phyloP scores from a whole-genome alignment of 179 eudicot species.

The Spinacia oleracea region DNA sequence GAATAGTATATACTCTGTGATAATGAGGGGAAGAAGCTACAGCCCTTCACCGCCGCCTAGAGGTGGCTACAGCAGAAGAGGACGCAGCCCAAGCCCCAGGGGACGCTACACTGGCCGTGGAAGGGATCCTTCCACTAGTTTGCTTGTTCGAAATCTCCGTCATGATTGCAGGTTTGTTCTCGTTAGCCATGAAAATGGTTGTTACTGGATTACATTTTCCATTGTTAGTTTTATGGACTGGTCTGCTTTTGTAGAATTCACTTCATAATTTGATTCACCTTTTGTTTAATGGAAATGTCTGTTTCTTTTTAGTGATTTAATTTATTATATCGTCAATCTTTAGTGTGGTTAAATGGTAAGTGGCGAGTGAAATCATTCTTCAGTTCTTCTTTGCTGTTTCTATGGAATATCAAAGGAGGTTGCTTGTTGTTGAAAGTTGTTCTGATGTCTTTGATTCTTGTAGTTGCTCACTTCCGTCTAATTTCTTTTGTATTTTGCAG shows the following conservation, averaged over 20 bases:
- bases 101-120: conserved; percentile 58
- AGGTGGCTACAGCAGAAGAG: conserved; percentile 58
- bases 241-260: neutral
- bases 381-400: neutral
- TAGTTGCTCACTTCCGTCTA: neutral
- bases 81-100: conserved; percentile 80
- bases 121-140: conserved; percentile 80
- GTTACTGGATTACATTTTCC: neutral
- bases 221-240: neutral
- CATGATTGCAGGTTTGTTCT: conserved; percentile 71
- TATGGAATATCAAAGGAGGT: neutral
- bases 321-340: neutral
- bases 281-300: neutral
- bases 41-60: conserved; percentile 91
- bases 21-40: conserved; percentile 83
- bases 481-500: conserved; percentile 40
- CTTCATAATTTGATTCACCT: neutral
- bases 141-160: conserved; percentile 82
- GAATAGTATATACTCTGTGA: neutral
- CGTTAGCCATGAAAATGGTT: neutral
- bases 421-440: neutral
- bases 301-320: neutral
- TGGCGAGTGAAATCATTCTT: neutral
- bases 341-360: too few relatives aligned
- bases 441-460: neutral